phyloP scores from a whole-genome alignment of 2,329 filamentous ascomycete species.

The Byssothecium circinans region DNA sequence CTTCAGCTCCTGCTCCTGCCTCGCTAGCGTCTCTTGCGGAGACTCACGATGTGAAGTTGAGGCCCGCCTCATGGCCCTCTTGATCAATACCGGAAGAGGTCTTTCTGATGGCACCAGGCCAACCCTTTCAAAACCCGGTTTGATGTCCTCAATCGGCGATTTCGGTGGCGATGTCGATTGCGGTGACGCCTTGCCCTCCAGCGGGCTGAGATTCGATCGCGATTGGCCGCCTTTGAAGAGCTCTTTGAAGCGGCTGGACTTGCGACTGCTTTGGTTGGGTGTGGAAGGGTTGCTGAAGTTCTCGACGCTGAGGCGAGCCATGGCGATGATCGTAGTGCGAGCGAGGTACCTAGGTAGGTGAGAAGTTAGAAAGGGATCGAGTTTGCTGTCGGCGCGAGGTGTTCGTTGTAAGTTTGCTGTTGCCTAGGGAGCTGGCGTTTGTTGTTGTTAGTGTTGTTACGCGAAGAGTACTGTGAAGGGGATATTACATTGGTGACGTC shows the following conservation, averaged over 20 bases:
- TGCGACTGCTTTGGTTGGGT: background rate
- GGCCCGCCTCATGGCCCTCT: background rate
- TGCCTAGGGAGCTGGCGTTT: no score
- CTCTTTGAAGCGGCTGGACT: conserved; percentile 2
- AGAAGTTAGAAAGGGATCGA: no score
- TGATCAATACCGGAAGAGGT: background rate
- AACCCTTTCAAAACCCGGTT: conserved; percentile 2
- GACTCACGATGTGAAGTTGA: background rate
- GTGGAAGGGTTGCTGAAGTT: background rate
- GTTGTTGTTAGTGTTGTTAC: no score
- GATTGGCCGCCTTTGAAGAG: conserved; percentile 6
- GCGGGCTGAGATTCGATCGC: background rate
- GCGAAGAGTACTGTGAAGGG: no score
- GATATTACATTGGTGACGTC: no score
- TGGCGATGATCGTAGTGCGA: background rate
- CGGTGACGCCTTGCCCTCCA: no score
- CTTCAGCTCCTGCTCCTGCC: conserved; percentile 1
- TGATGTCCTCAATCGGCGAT: background rate
- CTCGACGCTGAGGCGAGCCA: conserved; percentile 8
- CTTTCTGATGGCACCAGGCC: conserved; percentile 1
- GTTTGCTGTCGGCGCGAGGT: no score
- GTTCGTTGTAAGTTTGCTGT: no score
- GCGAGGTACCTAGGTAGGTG: no score
- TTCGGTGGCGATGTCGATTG: background rate
- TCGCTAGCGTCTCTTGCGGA: background rate